A percentile compares a stretch with the other conserved stretches of the same genome.
Evolutionary conservation across 371 early-diverging fungal species (phyloP).

Genomic region (Mucor circinelloides): DNA sequence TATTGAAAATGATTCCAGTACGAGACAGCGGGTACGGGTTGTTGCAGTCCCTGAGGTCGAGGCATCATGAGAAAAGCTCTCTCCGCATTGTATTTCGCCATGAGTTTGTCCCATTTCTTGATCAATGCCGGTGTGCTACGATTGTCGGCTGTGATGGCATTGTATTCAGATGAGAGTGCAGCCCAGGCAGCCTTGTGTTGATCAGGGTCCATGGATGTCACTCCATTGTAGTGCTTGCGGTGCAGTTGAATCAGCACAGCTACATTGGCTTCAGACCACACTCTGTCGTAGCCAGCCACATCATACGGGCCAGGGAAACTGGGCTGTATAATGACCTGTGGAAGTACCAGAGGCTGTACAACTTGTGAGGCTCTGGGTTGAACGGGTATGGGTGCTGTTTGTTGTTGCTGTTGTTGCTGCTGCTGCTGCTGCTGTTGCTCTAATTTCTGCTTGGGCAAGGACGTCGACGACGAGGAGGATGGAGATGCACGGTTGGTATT

Average conservation of each 20-base stretch:
- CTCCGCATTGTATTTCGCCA: constrained; percentile 18
- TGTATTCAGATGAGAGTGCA: constrained; percentile 6
- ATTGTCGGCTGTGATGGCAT: constrained; percentile 5
- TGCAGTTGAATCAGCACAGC: constrained; percentile 10
- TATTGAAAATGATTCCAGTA: constrained; percentile 20
- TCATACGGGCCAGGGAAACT: background rate
- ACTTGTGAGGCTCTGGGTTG: background rate
- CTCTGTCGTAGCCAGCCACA: background rate
- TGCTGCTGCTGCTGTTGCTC: too few species aligned
- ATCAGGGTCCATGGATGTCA: background rate
- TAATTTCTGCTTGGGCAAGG: too few species aligned
- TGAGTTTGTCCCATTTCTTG: background rate
- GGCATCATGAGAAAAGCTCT: constrained; percentile 1
- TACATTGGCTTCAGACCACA: constrained; percentile 16
- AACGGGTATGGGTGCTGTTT: background rate
- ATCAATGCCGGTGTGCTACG: background rate
- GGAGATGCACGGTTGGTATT: background rate
- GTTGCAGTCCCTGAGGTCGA: background rate
- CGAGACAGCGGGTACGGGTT: background rate
- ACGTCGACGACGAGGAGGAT: background rate
- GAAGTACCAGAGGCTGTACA: background rate
- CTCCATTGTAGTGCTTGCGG: constrained; percentile 3
- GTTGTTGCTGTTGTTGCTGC: background rate
- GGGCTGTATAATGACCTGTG: background rate
- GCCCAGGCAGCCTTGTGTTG: background rate